Evolutionary conservation across 164 flowering plant species (phyloP).

Genomic region (Santalum album): DNA sequence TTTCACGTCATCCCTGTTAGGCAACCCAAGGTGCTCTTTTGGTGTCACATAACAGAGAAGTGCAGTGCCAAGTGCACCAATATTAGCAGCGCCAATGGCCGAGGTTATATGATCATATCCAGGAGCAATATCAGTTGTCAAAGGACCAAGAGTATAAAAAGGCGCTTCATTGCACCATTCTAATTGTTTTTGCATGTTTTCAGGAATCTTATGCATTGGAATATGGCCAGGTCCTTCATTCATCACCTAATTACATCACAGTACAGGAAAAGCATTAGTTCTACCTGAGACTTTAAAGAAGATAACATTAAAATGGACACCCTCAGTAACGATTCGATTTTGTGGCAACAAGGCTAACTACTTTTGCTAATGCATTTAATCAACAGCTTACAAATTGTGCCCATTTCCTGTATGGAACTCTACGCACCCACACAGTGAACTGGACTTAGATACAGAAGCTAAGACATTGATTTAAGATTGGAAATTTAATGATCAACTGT

Average conservation of each 20-base stretch:
- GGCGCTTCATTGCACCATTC: conserved; percentile 99
- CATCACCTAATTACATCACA: conserved; percentile 59
- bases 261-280: neutral
- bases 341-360: too few species aligned
- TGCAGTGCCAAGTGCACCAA: conserved; percentile 99
- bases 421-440: too few species aligned
- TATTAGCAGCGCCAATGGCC: conserved; percentile 98
- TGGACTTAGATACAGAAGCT: too few species aligned
- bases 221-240: conserved; percentile 99
- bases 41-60: conserved; percentile 99
- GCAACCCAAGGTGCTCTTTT: conserved; percentile 96
- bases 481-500: too few species aligned
- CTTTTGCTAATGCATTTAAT: too few species aligned
- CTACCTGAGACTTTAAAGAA: neutral
- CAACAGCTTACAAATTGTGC: too few species aligned
- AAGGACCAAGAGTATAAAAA: conserved; percentile 96
- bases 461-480: too few species aligned
- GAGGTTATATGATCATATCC: conserved; percentile 99
- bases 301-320: neutral
- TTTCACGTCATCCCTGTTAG: conserved; percentile 96
- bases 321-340: too few species aligned
- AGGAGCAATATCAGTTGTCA: conserved; percentile 99
- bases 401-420: too few species aligned
- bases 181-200: conserved; percentile 94
- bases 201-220: conserved; percentile 98